Conservation (phyloP, 495 filamentous ascomycete species). For the Aspergillus steynii region DNA sequence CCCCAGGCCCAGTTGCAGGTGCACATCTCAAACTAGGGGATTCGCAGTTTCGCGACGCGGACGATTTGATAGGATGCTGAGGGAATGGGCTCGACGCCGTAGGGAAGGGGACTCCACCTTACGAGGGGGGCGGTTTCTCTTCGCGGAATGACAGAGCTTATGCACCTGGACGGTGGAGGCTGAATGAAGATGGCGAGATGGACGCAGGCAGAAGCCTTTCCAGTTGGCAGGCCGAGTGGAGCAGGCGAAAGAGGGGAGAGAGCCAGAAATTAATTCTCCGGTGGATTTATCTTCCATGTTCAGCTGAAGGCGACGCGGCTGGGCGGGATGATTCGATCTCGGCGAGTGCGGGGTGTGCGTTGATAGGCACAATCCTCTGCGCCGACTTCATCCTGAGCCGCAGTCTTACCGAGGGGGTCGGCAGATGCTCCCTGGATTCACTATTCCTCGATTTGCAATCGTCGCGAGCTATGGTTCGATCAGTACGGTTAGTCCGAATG, state of each 20-base stretch:
- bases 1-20: not conserved
- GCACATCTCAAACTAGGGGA: conserved; percentile 4
- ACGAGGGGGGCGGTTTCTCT: not conserved
- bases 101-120: not conserved
- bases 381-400: conserved; percentile 6
- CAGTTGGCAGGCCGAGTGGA: not conserved
- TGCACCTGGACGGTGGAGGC: not conserved
- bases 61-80: not conserved
- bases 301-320: conserved; percentile 12
- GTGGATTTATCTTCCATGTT: conserved; percentile 12
- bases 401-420: not conserved
- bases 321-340: conserved; percentile 15
- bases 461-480: not conserved
- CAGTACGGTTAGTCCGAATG: not conserved
- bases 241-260: not conserved
- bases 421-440: too few relatives aligned
- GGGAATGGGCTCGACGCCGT: not conserved
- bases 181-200: not conserved
- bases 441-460: not conserved
- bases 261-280: conserved; percentile 3
- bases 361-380: conserved; percentile 12
- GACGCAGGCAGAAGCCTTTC: not conserved
- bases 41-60: not conserved
- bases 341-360: conserved; percentile 4
- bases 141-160: not conserved